Percentiles rank a stretch among this genome's conserved stretches.
These are phyloP conservation scores for Triangularia verruculosa DNA, from an alignment of 2,329 filamentous ascomycete genomes.

Conservation along the genomic window DNA sequence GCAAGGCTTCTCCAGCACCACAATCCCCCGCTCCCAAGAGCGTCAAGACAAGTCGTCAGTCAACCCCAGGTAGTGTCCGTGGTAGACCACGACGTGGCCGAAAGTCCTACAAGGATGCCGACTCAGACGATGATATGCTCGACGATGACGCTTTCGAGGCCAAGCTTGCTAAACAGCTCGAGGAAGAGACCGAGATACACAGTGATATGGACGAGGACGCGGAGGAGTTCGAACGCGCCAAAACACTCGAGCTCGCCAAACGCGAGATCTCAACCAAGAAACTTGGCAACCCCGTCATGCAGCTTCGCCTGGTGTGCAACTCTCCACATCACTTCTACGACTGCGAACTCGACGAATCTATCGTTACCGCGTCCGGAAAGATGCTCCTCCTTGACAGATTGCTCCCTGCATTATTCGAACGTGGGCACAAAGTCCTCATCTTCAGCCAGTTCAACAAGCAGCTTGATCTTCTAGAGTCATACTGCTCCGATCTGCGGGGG, in stretches of 20 bases:
- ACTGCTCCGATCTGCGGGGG: slow-evolving; percentile 70
- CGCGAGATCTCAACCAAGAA: slow-evolving; percentile 89
- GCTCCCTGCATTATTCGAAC: slow-evolving; percentile 68
- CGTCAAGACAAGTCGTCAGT: slow-evolving; percentile 68
- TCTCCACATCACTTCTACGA: slow-evolving; percentile 92
- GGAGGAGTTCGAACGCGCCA: slow-evolving; percentile 43
- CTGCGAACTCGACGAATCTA: slow-evolving; percentile 67
- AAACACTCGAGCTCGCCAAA: slow-evolving; percentile 75
- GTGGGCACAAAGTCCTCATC: slow-evolving; percentile 86
- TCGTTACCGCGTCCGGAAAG: slow-evolving; percentile 87
- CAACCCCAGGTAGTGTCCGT: slow-evolving; percentile 63
- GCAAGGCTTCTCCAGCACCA: slow-evolving; percentile 35
- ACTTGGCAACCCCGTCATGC: slow-evolving; percentile 87
- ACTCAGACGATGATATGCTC: slow-evolving; percentile 61
- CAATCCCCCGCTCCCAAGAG: slow-evolving; percentile 58
- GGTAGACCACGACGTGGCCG: slow-evolving; percentile 49
- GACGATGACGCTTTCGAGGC: slow-evolving; percentile 84
- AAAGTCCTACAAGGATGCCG: slow-evolving; percentile 50
- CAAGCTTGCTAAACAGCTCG: slow-evolving; percentile 64
- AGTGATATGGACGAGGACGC: slow-evolving; percentile 14
- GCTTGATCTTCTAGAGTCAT: slow-evolving; percentile 85
- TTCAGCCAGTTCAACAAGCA: slow-evolving; percentile 97
- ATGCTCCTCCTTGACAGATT: slow-evolving; percentile 92
- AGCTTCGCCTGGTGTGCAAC: slow-evolving; percentile 88
- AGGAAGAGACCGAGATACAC: slow-evolving; percentile 35